phyloP scores from a whole-genome alignment of 192 early-diverging fungal genomes.

The Backusella psychrophila region DNA sequence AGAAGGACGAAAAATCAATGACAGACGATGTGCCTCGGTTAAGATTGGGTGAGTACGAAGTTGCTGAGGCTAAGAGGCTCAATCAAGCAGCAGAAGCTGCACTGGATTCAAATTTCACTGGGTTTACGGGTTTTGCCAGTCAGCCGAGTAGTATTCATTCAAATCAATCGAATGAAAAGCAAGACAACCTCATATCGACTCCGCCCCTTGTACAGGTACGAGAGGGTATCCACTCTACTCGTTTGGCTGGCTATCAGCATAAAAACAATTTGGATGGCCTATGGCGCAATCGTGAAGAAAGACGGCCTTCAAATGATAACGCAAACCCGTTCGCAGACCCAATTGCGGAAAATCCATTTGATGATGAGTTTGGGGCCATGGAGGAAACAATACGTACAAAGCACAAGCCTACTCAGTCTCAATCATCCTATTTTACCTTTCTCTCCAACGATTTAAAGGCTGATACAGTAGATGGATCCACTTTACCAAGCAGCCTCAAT shows the following conservation, averaged over 20 bases:
- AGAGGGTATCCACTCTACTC: conserved; percentile 18
- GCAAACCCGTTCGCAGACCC: conserved; percentile 26
- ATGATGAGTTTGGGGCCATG: conserved; percentile 13
- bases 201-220: conserved; percentile 27
- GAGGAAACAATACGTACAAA: background rate
- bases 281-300: background rate
- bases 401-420: conserved; percentile 16
- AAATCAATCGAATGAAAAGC: conserved; percentile 3
- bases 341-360: conserved; percentile 29
- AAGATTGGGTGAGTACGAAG: conserved; percentile 20
- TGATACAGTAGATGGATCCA: background rate
- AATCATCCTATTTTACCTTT: conserved; percentile 23
- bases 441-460: conserved; percentile 3
- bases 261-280: background rate
- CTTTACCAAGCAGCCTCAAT: conserved; percentile 17
- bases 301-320: background rate
- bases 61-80: conserved; percentile 7
- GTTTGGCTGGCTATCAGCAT: conserved; percentile 12
- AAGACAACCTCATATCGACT: background rate
- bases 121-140: conserved; percentile 13
- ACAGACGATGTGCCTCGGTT: conserved; percentile 11
- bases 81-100: conserved; percentile 15
- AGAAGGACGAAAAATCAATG: background rate
- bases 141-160: background rate
- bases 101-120: conserved; percentile 21